Evolutionary conservation across 371 early-diverging fungal genomes (phyloP), one percentile per base, ranked within the genome.

Genomic region (Batrachochytrium dendrobatidis): DNA sequence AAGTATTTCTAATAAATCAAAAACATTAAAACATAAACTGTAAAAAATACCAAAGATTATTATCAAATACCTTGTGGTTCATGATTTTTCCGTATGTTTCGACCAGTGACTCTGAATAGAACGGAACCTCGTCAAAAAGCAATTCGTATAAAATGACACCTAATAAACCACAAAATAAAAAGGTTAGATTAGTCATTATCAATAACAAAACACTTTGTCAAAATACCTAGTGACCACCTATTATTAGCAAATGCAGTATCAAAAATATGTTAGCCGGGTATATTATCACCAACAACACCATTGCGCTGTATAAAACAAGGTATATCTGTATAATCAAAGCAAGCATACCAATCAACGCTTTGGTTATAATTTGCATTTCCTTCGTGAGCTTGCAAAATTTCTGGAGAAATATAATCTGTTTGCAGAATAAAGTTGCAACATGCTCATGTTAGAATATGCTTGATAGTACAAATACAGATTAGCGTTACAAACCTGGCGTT

Each of bases 121-220:
- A 87, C 12, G 88, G 88, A 0, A 83, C 76, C 29, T 75, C 81
- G 53, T 81, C 85, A 63, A 69, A 79, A 12, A 80, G 45, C 55
- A 87, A 68, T 67, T 87, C 88, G 66, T 82, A 87, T 32, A 85
- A 34, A 18, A 85, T 80, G 55, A 84, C 79, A n/a, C 85, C 84
- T 64, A 24, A 44, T 17, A 31, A 31, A 54, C 25, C 54, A 33
- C 25, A 10, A 18, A 31, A n/a, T 54, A 18, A 54, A 17, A 30
- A 54, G 43, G 44, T 18, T 54, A 18, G 30, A 30, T 17, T 1
- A 1, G 30, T 15, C 34, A 26, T 17, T 26, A 22, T 26, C 26
- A 15, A 50, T 10, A 26, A 28, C n/a, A n/a, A 6, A 52, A 29
- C 32, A 26, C 12, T 20, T 29, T 52, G 28, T 45, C n/a, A 5